These are phyloP conservation scores for Helotiales sp. DNA, from an alignment of 2,329 filamentous ascomycete species.

Conservation along the genomic window DNA sequence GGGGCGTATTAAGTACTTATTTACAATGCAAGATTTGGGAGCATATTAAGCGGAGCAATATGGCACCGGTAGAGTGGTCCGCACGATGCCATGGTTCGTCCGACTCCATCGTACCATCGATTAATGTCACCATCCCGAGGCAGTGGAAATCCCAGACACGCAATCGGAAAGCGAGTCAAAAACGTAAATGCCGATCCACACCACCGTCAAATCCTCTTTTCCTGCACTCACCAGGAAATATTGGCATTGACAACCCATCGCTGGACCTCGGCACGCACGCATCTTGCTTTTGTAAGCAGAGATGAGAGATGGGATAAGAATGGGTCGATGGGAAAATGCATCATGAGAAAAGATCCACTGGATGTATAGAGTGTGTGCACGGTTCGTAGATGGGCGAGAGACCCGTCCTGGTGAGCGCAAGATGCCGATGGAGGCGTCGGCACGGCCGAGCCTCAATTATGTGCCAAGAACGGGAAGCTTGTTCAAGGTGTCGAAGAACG, in stretches of 20 bases:
- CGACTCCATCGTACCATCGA: neutral
- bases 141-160: too few species aligned
- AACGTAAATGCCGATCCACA: conserved; percentile 1
- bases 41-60: neutral
- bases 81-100: neutral
- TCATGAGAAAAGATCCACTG: conserved; percentile 7
- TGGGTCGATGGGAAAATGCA: neutral
- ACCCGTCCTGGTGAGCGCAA: neutral
- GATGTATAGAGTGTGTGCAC: neutral
- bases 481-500: neutral
- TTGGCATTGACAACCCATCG: too few species aligned
- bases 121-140: neutral
- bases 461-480: neutral
- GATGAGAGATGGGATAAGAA: neutral
- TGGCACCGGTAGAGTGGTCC: neutral
- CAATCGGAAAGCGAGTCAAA: too few species aligned
- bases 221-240: neutral
- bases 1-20: neutral
- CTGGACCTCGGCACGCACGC: conserved; percentile 5
- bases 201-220: neutral
- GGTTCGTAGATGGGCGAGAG: neutral
- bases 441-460: neutral
- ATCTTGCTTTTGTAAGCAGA: neutral
- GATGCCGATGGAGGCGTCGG: neutral
- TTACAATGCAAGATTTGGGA: neutral